Evolutionary conservation across 2,329 filamentous ascomycete genomes (phyloP).

Genomic region (Hypoxylon sp.): DNA sequence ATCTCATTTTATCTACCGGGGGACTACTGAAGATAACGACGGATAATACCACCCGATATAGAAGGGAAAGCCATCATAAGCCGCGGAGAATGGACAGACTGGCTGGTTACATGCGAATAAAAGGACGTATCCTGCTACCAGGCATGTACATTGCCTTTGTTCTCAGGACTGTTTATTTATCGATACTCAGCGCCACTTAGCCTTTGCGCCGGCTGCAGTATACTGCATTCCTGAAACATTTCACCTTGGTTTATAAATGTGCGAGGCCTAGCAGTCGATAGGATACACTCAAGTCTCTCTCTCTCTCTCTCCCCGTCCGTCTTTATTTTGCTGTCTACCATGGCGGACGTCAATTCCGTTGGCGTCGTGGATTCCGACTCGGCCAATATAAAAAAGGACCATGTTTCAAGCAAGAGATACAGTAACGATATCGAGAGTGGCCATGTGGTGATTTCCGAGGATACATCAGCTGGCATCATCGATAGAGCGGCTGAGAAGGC

Average conservation of each 20-base stretch:
- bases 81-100: conserved; percentile 6
- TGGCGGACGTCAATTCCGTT: conserved; percentile 24
- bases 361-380: conserved; percentile 32
- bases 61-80: conserved; percentile 23
- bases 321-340: conserved; percentile 4
- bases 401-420: conserved; percentile 34
- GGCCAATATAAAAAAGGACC: conserved; percentile 34
- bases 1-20: conserved; percentile 14
- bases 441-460: conserved; percentile 54
- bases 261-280: neutral
- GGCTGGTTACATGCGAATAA: conserved; percentile 25
- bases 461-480: conserved; percentile 49
- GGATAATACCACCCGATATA: conserved; percentile 18
- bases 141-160: conserved; percentile 14
- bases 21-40: conserved; percentile 24
- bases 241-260: neutral
- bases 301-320: too few relatives aligned
- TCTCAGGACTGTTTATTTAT: neutral
- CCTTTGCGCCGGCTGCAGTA: neutral
- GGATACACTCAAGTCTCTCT: conserved; percentile 2
- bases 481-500: conserved; percentile 62
- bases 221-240: conserved; percentile 6
- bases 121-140: neutral
- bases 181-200: neutral
- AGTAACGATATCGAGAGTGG: conserved; percentile 46